phyloP scores from a whole-genome alignment of 2,329 filamentous ascomycete species.

The Ilyonectria sp. region DNA sequence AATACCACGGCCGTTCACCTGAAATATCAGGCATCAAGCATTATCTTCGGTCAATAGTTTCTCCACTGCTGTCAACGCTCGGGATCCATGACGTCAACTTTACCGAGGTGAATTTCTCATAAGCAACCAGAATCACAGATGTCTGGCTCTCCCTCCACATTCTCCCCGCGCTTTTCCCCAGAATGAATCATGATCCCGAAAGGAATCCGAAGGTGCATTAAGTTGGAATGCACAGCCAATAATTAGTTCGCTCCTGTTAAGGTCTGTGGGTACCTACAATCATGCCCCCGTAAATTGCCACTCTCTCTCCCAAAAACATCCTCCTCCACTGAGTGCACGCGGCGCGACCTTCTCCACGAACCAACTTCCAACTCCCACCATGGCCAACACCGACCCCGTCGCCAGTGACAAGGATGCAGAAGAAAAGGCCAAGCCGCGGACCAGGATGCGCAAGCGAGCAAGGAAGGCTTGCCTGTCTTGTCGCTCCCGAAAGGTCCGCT shows the following conservation, averaged over 20 bases:
- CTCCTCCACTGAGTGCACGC: background rate
- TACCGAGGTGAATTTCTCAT: conserved; percentile 8
- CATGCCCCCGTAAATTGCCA: background rate
- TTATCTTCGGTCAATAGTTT: background rate
- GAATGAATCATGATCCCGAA: background rate
- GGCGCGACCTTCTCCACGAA: background rate
- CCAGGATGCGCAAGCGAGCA: conserved; percentile 17
- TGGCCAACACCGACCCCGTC: background rate
- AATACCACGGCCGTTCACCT: no score
- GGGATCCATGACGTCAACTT: background rate
- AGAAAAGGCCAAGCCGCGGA: background rate
- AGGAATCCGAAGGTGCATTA: background rate
- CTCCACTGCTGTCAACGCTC: background rate
- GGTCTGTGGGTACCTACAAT: background rate
- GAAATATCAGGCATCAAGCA: no score
- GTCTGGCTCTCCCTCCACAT: background rate
- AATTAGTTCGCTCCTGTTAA: no score
- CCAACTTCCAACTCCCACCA: background rate
- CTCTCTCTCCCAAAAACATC: background rate
- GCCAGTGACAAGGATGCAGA: background rate
- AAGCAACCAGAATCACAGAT: background rate
- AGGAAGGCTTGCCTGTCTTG: conserved; percentile 63
- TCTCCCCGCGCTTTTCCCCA: conserved; percentile 2
- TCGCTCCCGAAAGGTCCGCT: conserved; percentile 64
- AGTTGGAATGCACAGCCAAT: background rate